Evolutionary conservation across 2,329 filamentous ascomycete genomes (phyloP), one percentile per base, ranked within the genome.

Genomic region (Fusarium oligoseptatum): DNA sequence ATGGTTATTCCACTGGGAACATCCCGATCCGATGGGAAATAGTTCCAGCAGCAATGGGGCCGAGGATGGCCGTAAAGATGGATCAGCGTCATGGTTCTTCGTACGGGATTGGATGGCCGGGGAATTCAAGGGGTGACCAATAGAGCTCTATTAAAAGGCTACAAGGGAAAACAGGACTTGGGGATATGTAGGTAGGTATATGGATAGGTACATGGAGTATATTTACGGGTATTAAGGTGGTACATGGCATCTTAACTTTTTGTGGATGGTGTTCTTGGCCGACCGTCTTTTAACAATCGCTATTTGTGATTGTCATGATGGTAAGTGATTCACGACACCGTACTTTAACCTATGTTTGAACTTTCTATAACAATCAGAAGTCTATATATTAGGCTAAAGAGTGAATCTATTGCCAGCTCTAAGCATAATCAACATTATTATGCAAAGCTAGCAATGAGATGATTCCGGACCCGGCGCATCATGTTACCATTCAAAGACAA

Each of bases 1-100:
- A 2, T 65, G 52, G 63, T 27, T 64, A 29, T 39, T 34, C 9
- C 36, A 64, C 22, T 64, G 50, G 62, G 62, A 64, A 27, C 20
- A 29, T 17, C 36, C 56, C 17, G 36, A 43, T 64, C 14, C 32
- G 27, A 56, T 34, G 27, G 15, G 4, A n/a, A 15, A 27, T 32
- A n/a, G 6, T 8, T 32, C 48, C 48, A 20, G 48, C 48, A 52
- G 17, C 27, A 17, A 52, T 52, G 14, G 43, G 43, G 15, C 22
- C 14, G 14, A 48, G 8, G 6, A 4, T 24, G 15, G 8, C 17
- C 24, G 48, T 32, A 14, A 17, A 3, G 24, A 6, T n/a, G 9
- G 27, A 52, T n/a, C 24, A 8, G 4, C 48, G 24, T 29, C 24
- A 29, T 52, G 48, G 48, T 52, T 17, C 24, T 52, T 52, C 27